Base-by-base conservation (phyloP, 2,329 filamentous ascomycete species). In the Incumbomyces lentus region DNA sequence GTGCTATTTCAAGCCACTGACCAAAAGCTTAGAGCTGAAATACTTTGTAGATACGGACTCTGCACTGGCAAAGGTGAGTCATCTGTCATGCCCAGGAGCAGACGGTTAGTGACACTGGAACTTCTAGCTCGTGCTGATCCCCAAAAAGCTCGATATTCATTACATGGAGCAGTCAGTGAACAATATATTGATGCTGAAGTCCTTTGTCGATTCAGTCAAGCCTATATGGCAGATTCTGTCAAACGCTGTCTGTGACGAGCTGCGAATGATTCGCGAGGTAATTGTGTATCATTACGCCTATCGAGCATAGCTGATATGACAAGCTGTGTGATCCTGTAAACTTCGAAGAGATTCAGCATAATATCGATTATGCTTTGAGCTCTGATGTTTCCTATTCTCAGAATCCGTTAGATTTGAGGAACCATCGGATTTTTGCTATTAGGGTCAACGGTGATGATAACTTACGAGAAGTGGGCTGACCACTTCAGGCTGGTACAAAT, bases 381-480 rank as follows among this genome's bases (percentile, higher is more conserved):
- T 76, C 84, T 7, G 85, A 95, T 60, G 85, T 88, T 0, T 76
- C 74, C 0, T 93, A 84, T 55, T 83, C 86, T 49, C 85, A 75
- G 39, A 79, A 82, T 17, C 83, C 92, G 0, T 72, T 96, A 3
- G 90, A 95, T 51, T 71, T 95, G 47, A 78, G 89, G 12, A 94
- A 95, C 51, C 90, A 96, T 60, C 75, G 90, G 52, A 86, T 84
- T 1, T 95, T 93, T 66, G 90, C 90, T 17, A 82, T 96, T 29
- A 92, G 84, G 68, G 79, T 81, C 58, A 48, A 55, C 33, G 33
- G 39, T 22, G 14, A 6, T 26, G 12, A 11, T 14, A 13, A 8
- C 30, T 32, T 32, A 13, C 22, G 8, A 13, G 2, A 3, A 30
- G 40, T 18, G 55, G 60, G 29, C 63, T 51, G 55, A 54, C 39